Conservation (phyloP, 352 stramenopile genomes). For the Aphanomyces invadans region DNA sequence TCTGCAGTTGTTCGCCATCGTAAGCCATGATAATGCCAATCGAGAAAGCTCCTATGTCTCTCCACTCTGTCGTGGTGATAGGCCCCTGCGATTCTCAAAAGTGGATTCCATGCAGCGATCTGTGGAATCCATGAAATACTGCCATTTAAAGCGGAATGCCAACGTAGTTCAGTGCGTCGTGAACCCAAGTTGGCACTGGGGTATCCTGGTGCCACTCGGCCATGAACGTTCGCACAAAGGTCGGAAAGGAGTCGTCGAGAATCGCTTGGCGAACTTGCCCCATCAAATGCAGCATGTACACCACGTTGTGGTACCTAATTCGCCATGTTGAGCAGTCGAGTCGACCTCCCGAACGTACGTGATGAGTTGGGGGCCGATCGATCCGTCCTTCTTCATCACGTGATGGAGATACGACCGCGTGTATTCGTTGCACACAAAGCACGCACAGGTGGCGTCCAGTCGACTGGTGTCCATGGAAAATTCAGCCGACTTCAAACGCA, state of each 20-base stretch:
- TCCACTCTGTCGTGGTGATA: too few species aligned
- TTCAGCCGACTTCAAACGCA: constrained; percentile 61
- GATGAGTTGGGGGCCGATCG: constrained; percentile 55
- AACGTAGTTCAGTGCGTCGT: constrained; percentile 56
- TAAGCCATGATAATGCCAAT: background rate
- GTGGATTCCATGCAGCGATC: background rate
- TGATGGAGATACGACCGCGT: constrained; percentile 58
- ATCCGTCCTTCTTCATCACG: constrained; percentile 67
- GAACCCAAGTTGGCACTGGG: constrained; percentile 54
- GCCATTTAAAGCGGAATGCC: constrained; percentile 30
- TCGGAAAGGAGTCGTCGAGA: constrained; percentile 57
- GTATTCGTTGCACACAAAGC: constrained; percentile 68
- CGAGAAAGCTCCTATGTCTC: background rate
- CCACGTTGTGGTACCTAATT: constrained; percentile 54
- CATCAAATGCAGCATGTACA: constrained; percentile 81
- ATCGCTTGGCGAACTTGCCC: constrained; percentile 58
- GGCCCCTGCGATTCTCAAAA: too few species aligned
- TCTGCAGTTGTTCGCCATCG: background rate
- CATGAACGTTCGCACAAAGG: constrained; percentile 77
- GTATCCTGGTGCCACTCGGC: constrained; percentile 49
- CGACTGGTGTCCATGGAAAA: constrained; percentile 47
- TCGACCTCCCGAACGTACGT: too few species aligned
- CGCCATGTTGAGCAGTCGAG: too few species aligned
- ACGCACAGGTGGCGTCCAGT: constrained; percentile 63
- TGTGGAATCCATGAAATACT: background rate